Percentiles rank a stretch among this genome's conserved stretches.
phyloP scores from a whole-genome alignment of 441 rosid species.

The Lepidium campestre region DNA sequence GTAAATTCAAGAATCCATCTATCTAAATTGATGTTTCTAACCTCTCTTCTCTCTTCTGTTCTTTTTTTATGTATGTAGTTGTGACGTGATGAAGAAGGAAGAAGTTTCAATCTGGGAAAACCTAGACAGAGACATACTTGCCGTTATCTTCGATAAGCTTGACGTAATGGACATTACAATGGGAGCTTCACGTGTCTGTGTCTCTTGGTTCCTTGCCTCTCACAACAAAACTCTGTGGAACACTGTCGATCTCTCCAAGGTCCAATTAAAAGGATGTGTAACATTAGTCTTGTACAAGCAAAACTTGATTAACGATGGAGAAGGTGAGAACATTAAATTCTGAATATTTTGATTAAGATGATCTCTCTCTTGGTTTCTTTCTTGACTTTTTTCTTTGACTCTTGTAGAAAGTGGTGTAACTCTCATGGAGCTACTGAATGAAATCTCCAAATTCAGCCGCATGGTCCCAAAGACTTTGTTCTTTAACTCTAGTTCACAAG shows the following conservation, averaged over 20 bases:
- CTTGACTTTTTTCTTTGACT: neutral
- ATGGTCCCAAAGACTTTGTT: neutral
- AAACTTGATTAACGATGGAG: too few relatives aligned
- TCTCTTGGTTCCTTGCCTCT: constrained; percentile 15
- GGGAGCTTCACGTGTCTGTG: constrained; percentile 9
- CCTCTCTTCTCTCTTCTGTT: too few relatives aligned
- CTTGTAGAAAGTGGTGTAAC: neutral
- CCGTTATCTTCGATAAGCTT: neutral
- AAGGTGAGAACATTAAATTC: too few relatives aligned
- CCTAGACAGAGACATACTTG: neutral
- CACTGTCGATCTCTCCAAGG: neutral
- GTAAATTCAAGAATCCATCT: neutral
- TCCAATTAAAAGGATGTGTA: too few relatives aligned
- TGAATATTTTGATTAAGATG: neutral
- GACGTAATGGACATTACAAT: neutral
- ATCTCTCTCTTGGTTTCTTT: too few relatives aligned
- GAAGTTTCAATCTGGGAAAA: neutral
- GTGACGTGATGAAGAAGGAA: neutral
- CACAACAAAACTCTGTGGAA: constrained; percentile 7
- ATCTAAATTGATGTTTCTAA: neutral
- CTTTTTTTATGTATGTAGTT: neutral
- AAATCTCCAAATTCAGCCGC: constrained; percentile 1
- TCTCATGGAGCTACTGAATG: neutral
- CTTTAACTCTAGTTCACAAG: neutral
- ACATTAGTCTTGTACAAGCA: too few relatives aligned